Evolutionary conservation across 2,329 filamentous ascomycete species (phyloP).

Genomic region (Fusarium paranaense): DNA sequence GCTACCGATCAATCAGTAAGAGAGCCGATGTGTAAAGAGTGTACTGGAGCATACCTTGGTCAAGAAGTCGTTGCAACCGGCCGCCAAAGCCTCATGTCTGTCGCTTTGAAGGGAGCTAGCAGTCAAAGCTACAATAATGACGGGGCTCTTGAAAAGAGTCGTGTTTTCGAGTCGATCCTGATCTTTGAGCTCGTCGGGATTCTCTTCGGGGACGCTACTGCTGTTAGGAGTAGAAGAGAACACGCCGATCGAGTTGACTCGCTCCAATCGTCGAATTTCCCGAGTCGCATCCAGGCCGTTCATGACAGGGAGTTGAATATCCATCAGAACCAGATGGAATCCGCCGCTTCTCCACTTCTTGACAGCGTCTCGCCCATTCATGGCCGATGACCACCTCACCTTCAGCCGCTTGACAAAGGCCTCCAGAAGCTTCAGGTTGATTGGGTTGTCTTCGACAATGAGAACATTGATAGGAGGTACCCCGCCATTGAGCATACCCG

Average conservation of each 20-base stretch:
- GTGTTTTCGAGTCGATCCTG: conserved; percentile 77
- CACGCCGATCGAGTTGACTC: conserved; percentile 91
- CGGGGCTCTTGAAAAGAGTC: conserved; percentile 89
- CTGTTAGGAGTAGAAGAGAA: conserved; percentile 78
- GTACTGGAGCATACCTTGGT: conserved; percentile 77
- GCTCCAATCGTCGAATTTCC: conserved; percentile 90
- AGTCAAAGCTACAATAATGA: conserved; percentile 97
- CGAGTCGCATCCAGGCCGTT: conserved; percentile 94
- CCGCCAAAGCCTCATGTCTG: conserved; percentile 91
- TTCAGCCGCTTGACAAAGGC: conserved; percentile 96
- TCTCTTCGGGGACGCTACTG: conserved; percentile 58
- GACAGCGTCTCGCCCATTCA: conserved; percentile 94
- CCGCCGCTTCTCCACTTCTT: conserved; percentile 92
- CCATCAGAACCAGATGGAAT: conserved; percentile 97
- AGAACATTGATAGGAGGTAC: conserved; percentile 97
- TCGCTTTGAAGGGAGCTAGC: conserved; percentile 95
- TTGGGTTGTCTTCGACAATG: conserved; percentile 98
- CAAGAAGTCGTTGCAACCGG: conserved; percentile 97
- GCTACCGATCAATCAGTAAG: conserved; percentile 62
- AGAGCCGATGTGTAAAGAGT: background rate
- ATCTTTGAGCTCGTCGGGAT: conserved; percentile 62
- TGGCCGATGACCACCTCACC: conserved; percentile 96
- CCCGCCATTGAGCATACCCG: conserved; percentile 79
- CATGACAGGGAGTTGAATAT: conserved; percentile 98
- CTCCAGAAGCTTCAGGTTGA: conserved; percentile 93